Evolutionary conservation across 371 early-diverging fungal genomes (phyloP), one percentile per base, ranked within the genome.

Genomic region (Circinella umbellata): DNA sequence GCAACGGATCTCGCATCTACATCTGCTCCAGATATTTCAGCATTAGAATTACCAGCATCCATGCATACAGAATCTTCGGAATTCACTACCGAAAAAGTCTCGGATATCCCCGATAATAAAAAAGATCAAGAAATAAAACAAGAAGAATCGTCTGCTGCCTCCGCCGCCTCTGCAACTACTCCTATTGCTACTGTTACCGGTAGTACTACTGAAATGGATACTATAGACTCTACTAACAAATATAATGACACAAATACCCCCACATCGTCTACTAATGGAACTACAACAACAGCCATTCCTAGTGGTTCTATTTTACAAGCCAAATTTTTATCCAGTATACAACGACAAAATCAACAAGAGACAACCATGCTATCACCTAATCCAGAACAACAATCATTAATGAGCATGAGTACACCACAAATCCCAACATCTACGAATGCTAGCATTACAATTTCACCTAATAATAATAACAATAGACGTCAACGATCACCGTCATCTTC

Each of bases 311-410:
- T 83, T 48, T 54, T 83, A 34, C 83, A 83, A 59, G 75, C 78
- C 35, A 83, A 83, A 49, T 83, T 83, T 51, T 69, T 81, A n/a
- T 80, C 80, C 2, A 84, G 84, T 60, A 68, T 80, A 15, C 75
- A 78, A 49, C 68, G 42, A 38, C 63, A 63, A 47, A 18, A 61
- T 18, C 68, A 62, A 36, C 68, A 66, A 64, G 64, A 69, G 34
- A 46, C 54, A 48, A 6, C 51, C 11, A 15, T 17, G 64, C 7
- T n/a, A 63, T 10, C 42, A 49, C 9, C 63, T 49, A 15, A 42
- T 39, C 36, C n/a, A 60, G 27, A 59, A 60, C 37, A 39, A 48
- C 27, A 48, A 38, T 27, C 68, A 59, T 2, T 66, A 42, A 59
- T 66, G 20, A 76, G 77, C 63, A 42, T 72, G 20, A 76, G 77